Evolutionary conservation across 2,329 filamentous ascomycete species (phyloP), one percentile per base, ranked within the genome.

Genomic region (Didymella arachidicola): DNA sequence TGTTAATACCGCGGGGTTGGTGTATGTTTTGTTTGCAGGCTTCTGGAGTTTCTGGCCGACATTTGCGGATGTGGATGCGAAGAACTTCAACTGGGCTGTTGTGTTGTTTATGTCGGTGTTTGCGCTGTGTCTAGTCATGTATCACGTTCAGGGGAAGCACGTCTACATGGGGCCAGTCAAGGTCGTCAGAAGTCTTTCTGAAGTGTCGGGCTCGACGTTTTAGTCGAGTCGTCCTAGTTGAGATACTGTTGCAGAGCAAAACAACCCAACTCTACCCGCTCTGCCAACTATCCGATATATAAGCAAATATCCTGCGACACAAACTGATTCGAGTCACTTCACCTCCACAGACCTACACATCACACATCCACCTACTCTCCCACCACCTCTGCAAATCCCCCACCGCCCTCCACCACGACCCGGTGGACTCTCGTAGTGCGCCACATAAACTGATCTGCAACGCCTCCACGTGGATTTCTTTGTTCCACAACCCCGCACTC

Each of bases 21-120:
- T 63, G 11, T 79, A 79, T 54, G 61, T 66, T 0, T 29, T 52
- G 30, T 78, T 73, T 65, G 61, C 66, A 7, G 72, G 76, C 51
- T 77, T 79, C 63, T 79, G 76, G 76, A 69, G 68, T 8, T 74
- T 77, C 62, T 79, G 77, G 77, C 70, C 70, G 4, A 60, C 60
- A 18, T 56, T 36, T 8, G 60, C 59, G 44, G 44, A 55, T 2
- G 53, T 65, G 2, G 60, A 48, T 7, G 38, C 48, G 36, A 46
- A 61, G 45, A 62, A 41, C 39, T 66, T 70, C 38, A 68, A 72
- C 41, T 69, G 64, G 65, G 50, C 56, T 25, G 53, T 58, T 2
- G 47, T 58, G 7, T 42, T 66, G 34, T 64, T 62, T n/a, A 38
- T 52, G 3, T 32, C 53, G 3, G 57, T 61, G 4, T 50, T 61